phyloP scores from a whole-genome alignment of 2,329 filamentous ascomycete genomes.

The Pseudocercospora cruenta region DNA sequence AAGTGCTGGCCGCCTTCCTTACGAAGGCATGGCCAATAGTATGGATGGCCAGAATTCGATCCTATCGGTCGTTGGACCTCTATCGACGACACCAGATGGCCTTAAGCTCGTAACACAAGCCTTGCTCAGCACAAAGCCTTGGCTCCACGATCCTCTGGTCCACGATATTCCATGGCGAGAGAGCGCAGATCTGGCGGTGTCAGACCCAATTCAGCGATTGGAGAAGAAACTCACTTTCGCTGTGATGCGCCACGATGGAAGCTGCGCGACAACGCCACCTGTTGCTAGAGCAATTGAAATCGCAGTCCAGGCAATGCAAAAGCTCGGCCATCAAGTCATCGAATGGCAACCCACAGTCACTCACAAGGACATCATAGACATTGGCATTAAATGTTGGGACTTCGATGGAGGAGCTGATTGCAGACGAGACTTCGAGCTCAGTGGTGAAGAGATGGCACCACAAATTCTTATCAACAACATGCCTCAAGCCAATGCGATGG shows the following conservation, averaged over 20 bases:
- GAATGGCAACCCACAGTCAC: slow-evolving; percentile 60
- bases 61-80: slow-evolving; percentile 65
- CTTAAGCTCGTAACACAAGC: slow-evolving; percentile 61
- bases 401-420: slow-evolving; percentile 59
- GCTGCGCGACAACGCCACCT: slow-evolving; percentile 60
- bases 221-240: slow-evolving; percentile 56
- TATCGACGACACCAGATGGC: slow-evolving; percentile 60
- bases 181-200: slow-evolving; percentile 46
- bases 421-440: slow-evolving; percentile 54
- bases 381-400: slow-evolving; percentile 44
- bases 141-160: slow-evolving; percentile 68
- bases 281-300: slow-evolving; percentile 58
- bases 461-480: slow-evolving; percentile 47
- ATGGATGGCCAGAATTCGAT: slow-evolving; percentile 68
- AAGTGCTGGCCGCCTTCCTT: slow-evolving; percentile 53
- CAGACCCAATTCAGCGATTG: slow-evolving; percentile 32
- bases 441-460: slow-evolving; percentile 57
- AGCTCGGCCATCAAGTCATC: slow-evolving; percentile 61
- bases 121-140: slow-evolving; percentile 63
- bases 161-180: slow-evolving; percentile 68
- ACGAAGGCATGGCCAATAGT: slow-evolving; percentile 62
- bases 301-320: slow-evolving; percentile 53
- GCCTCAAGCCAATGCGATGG: slow-evolving; percentile 45
- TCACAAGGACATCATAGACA: slow-evolving; percentile 46
- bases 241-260: slow-evolving; percentile 57